phyloP scores from a whole-genome alignment of 371 early-diverging fungal species.

The Rhizomucor pusillus region DNA sequence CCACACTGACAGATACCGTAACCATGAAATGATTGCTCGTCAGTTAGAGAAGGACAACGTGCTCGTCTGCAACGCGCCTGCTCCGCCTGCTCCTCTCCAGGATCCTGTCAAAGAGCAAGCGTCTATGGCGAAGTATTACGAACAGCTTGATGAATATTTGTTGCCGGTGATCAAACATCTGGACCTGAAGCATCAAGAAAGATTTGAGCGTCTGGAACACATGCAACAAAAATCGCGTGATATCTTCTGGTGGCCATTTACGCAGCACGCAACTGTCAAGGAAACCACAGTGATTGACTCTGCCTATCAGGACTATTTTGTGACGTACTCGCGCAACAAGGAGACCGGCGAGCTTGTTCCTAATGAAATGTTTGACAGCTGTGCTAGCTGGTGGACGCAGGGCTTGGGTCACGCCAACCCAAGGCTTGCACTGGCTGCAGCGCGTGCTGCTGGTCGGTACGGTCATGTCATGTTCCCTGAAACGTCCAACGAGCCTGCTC shows the following conservation, averaged over 20 bases:
- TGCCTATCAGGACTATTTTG: conserved; percentile 68
- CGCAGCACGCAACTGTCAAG: conserved; percentile 68
- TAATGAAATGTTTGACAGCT: conserved; percentile 68
- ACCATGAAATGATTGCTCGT: conserved; percentile 51
- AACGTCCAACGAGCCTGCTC: conserved; percentile 69
- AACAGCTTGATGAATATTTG: conserved; percentile 45
- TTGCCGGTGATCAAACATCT: conserved; percentile 47
- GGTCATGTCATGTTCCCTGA: conserved; percentile 88
- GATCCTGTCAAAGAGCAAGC: conserved; percentile 49
- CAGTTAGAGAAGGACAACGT: conserved; percentile 13
- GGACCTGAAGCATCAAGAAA: conserved; percentile 44
- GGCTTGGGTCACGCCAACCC: conserved; percentile 77
- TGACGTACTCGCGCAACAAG: conserved; percentile 37
- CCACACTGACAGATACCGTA: conserved; percentile 55
- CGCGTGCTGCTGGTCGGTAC: conserved; percentile 74
- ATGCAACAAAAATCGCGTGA: conserved; percentile 58
- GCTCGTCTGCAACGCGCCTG: conserved; percentile 37
- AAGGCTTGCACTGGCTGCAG: conserved; percentile 58
- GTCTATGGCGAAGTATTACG: conserved; percentile 60
- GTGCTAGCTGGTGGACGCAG: conserved; percentile 89
- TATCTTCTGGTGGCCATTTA: conserved; percentile 85
- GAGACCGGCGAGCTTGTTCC: conserved; percentile 9
- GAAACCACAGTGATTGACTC: conserved; percentile 78
- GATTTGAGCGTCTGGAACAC: conserved; percentile 56
- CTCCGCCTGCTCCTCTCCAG: conserved; percentile 45